Base-by-base conservation (phyloP, 495 filamentous ascomycete species). In the Aspergillus panamensis region DNA sequence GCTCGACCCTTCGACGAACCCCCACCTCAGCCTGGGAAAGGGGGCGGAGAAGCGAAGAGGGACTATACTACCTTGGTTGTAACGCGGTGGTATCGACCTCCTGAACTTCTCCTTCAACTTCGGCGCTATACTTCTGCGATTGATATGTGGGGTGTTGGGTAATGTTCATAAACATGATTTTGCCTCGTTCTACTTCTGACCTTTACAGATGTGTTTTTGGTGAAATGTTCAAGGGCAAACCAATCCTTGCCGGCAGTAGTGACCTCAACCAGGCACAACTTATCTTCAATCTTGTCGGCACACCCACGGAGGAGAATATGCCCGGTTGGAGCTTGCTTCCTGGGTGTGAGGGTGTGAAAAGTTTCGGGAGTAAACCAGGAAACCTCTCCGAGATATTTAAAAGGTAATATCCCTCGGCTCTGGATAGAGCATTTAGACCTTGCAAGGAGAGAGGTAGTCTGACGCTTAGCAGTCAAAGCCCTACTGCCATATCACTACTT, bases 91-190 rank as follows among this genome's bases (percentile, higher is more conserved):
- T 99, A 99, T 66, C 81, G 94, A 29, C 94, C 94, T 57, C 94
- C 94, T 12, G 94, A 99, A 77, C 80, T 99, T 8, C 78, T 99
- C 20, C 78, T 99, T 35, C 87, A 91, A 48, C 80, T 97, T 10
- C 86, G 88, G 59, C 80, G 80, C 55, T 99, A 99, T 68, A 99
- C 94, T 32, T 89, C 94, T 20, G 92, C 94, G 3, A 96, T 99
- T 69, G 94, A 99, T 72, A 82, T 97, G 79, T 99, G 94, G 94
- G 94, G 94, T 66, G 92, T 96, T 64, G 93, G 93, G 88, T 93
- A 80, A 77, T 79, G 17, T 16, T 12, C 40, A 37, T 64, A 3
- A 29, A 49, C 25, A 25, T 5, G 6, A 7, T 9, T 39, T 53
- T 6, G 32, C 30, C 8, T 16, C 19, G 16, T 35, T 57, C 33